These are phyloP conservation scores for Thelonectria olida DNA, from an alignment of 2,329 filamentous ascomycete species.

Conservation along the genomic window DNA sequence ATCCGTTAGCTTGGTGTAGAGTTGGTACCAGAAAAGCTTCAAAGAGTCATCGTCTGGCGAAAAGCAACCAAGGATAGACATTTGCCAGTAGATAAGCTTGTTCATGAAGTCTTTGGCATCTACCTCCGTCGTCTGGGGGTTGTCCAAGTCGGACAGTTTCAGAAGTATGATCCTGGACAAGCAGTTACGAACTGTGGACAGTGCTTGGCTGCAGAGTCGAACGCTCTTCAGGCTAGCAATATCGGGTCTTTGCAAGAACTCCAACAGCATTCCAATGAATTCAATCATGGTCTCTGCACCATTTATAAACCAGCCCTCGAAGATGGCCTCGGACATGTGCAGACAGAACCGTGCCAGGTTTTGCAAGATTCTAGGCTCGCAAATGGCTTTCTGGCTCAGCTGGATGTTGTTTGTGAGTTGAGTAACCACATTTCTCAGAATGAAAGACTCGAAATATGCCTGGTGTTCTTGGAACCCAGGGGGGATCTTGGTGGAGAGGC, in stretches of 20 bases:
- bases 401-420: conserved; percentile 76
- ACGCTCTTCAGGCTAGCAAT: conserved; percentile 85
- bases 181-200: conserved; percentile 77
- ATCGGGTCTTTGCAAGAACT: conserved; percentile 88
- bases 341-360: conserved; percentile 84
- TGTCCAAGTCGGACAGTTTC: conserved; percentile 84
- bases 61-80: conserved; percentile 82
- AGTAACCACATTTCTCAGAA: conserved; percentile 79
- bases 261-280: conserved; percentile 84
- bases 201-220: conserved; percentile 87
- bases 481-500: conserved; percentile 86
- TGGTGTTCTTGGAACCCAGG: conserved; percentile 95
- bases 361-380: conserved; percentile 84
- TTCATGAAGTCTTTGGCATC: conserved; percentile 79
- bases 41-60: conserved; percentile 84
- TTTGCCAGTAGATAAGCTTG: conserved; percentile 95
- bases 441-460: conserved; percentile 92
- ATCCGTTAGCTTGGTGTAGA: conserved; percentile 89
- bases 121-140: conserved; percentile 63
- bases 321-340: conserved; percentile 89
- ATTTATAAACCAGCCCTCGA: conserved; percentile 95
- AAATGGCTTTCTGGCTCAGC: conserved; percentile 74
- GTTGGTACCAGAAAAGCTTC: conserved; percentile 87
- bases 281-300: conserved; percentile 86
- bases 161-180: conserved; percentile 84